phyloP scores from a whole-genome alignment of 2,329 filamentous ascomycete genomes.

The Monosporascus ibericus region DNA sequence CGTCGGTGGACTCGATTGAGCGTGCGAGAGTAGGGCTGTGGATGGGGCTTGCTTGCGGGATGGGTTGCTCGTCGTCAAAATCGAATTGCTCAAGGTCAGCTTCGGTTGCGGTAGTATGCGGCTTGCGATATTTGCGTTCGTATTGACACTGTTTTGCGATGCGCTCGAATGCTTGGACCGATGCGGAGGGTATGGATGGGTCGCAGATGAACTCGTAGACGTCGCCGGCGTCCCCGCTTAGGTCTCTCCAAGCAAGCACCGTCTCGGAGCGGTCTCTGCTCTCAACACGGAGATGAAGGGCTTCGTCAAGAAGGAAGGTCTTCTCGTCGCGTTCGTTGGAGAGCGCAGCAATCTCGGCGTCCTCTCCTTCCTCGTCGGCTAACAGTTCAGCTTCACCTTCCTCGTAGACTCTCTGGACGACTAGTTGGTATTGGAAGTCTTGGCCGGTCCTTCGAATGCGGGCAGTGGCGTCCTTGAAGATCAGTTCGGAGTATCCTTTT shows the following conservation, averaged over 20 bases:
- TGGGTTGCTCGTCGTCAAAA: constrained; percentile 61
- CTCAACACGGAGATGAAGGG: constrained; percentile 80
- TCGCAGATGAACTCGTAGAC: constrained; percentile 99
- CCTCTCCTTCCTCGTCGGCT: constrained; percentile 82
- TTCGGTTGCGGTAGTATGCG: constrained; percentile 72
- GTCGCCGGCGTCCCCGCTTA: constrained; percentile 89
- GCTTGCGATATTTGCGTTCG: constrained; percentile 87
- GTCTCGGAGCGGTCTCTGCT: constrained; percentile 73
- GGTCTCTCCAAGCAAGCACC: constrained; percentile 88
- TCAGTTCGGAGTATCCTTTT: constrained; percentile 97
- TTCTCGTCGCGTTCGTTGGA: constrained; percentile 88
- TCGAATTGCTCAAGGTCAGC: constrained; percentile 77
- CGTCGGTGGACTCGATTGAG: constrained; percentile 52
- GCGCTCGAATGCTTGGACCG: constrained; percentile 74
- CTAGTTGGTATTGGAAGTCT: constrained; percentile 95
- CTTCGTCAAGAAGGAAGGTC: constrained; percentile 91
- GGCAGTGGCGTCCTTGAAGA: constrained; percentile 94
- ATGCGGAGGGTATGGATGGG: constrained; percentile 57
- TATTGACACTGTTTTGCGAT: constrained; percentile 91
- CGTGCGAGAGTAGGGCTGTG: constrained; percentile 51
- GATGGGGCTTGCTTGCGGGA: constrained; percentile 57
- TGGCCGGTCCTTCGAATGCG: constrained; percentile 89
- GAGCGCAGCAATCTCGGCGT: constrained; percentile 69
- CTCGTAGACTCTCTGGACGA: constrained; percentile 92
- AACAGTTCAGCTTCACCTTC: constrained; percentile 92